phyloP scores from a whole-genome alignment of 208 protist genomes.

The Trypanosoma conorhini region DNA sequence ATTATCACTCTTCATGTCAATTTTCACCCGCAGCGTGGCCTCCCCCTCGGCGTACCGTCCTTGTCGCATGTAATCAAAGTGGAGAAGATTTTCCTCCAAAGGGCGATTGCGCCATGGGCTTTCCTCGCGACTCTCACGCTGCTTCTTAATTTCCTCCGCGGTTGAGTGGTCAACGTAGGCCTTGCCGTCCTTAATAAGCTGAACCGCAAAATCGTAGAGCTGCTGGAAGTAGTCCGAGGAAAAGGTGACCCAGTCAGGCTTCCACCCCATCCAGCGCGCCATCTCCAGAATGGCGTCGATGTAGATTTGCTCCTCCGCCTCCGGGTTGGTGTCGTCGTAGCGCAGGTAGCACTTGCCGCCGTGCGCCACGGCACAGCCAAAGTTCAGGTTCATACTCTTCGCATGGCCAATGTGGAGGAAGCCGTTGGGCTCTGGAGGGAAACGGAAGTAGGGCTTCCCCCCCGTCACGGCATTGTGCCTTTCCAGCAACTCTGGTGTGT shows the following conservation, averaged over 20 bases:
- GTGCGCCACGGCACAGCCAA: conserved; percentile 94
- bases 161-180: conserved; percentile 99
- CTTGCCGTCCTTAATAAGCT: conserved; percentile 97
- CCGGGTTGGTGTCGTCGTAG: conserved; percentile 99
- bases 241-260: conserved; percentile 95
- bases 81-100: conserved; percentile 90
- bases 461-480: conserved; percentile 59
- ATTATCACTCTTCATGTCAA: conserved; percentile 97
- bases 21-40: conserved; percentile 98
- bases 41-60: conserved; percentile 97
- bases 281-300: conserved; percentile 97
- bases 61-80: conserved; percentile 94
- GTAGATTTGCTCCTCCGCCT: conserved; percentile 97
- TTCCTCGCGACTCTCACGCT: conserved; percentile 81
- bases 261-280: conserved; percentile 93
- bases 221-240: conserved; percentile 99
- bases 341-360: conserved; percentile 96
- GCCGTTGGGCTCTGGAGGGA: conserved; percentile 97
- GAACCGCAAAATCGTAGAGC: conserved; percentile 97
- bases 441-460: conserved; percentile 92
- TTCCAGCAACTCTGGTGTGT: conserved; percentile 71
- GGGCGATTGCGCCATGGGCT: conserved; percentile 91
- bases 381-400: conserved; percentile 99
- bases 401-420: conserved; percentile 99
- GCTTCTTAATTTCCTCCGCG: conserved; percentile 93